These are phyloP conservation scores for Yamadazyma blattariae DNA, from an alignment of 1,139 yeast species.

Conservation along the genomic window DNA sequence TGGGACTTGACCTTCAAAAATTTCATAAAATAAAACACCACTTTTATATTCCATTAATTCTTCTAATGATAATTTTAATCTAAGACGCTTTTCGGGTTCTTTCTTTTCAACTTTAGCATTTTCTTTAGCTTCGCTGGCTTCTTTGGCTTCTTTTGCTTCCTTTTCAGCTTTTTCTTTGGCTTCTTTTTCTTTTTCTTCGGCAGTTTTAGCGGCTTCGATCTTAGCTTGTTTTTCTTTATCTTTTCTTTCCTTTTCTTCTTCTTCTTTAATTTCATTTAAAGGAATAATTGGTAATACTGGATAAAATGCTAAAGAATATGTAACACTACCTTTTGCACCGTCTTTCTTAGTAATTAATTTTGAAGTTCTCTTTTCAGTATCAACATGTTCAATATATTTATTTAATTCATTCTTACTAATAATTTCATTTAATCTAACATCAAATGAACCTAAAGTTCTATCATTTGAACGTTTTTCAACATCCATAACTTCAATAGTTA, in stretches of 20 bases:
- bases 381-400: conserved; percentile 59
- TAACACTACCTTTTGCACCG: conserved; percentile 78
- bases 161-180: conserved; percentile 18
- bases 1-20: conserved; percentile 56
- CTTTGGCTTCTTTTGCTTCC: conserved; percentile 17
- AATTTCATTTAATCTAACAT: conserved; percentile 62
- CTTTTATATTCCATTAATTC: conserved; percentile 61
- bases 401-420: conserved; percentile 68
- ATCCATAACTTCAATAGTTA: conserved; percentile 90
- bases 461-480: conserved; percentile 74
- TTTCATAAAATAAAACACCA: conserved; percentile 73
- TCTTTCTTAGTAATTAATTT: conserved; percentile 67
- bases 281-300: conserved; percentile 78
- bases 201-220: conserved; percentile 25
- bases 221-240: conserved; percentile 28
- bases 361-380: conserved; percentile 54
- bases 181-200: conserved; percentile 20
- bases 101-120: conserved; percentile 35
- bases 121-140: conserved; percentile 13
- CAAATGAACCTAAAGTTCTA: conserved; percentile 82
- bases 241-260: conserved; percentile 37
- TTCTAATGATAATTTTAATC: conserved; percentile 58
- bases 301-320: conserved; percentile 74
- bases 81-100: conserved; percentile 34
- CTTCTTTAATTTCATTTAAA: conserved; percentile 65